Base-by-base conservation (phyloP, 192 early-diverging fungal species). In the Phycomyces nitens region DNA sequence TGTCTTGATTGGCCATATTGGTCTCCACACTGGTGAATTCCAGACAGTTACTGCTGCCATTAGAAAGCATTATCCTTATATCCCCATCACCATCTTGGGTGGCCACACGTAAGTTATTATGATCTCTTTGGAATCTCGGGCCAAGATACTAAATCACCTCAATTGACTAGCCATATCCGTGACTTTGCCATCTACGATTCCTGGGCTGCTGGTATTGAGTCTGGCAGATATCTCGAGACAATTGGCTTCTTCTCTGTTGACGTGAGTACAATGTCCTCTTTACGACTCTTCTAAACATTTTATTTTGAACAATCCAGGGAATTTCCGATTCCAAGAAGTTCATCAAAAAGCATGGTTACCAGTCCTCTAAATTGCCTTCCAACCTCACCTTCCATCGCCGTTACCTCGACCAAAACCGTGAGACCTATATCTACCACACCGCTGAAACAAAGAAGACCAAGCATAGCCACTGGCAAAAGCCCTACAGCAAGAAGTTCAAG, bases 211-310 rank as follows among this genome's bases (percentile, higher is more conserved):
- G 82, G 71, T 24, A 52, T 84, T 20, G 55, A 76, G 24, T 62
- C 73, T 66, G 82, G 82, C 56, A 72, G 80, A 11, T 84, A 78
- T 70, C 67, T 84, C 71, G 82, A 84, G 51, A 82, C 82, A n/a
- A 34, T 84, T 42, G 82, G 78, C 22, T 82, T 73, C 65, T 49
- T 84, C 65, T 84, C 82, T 24, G 66, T 82, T 44, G 62, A 68
- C 34, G 66, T 64, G 41, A 44, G 62, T 26, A 21, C 1, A n/a
- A 23, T 0, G n/a, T 59, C 11, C 26, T 42, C 18, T 21, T 15
- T 60, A 0, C 26, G 12, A 22, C 1, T 22, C 15, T 27, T 47
- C 40, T 26, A 60, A 41, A n/a, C 11, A n/a, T 16, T 23, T 21
- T 9, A 1, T 53, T 5, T 22, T 10, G n/a, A 39, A 22, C 22